Percentiles rank a stretch among this genome's conserved stretches.
Evolutionary conservation across 495 filamentous ascomycete genomes (phyloP).

Genomic region (Haplographium delicatum): DNA sequence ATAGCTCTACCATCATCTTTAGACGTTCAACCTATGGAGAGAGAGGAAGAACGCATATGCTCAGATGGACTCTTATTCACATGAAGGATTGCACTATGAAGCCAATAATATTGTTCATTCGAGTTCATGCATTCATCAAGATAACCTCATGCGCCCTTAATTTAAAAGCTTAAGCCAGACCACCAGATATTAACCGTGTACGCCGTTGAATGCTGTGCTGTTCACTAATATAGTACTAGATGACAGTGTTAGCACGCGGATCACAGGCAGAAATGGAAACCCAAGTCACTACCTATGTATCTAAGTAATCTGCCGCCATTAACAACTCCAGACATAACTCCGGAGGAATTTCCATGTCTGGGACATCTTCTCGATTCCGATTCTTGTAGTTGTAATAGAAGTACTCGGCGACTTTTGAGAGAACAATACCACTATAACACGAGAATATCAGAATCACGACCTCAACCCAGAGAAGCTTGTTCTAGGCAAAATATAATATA

Average conservation of each 20-base stretch:
- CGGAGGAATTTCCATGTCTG: constrained; percentile 81
- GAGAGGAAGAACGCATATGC: constrained; percentile 63
- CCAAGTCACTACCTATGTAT: no score
- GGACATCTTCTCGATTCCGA: constrained; percentile 66
- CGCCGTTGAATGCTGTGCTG: constrained; percentile 16
- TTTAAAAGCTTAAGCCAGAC: no score
- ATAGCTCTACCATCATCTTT: constrained; percentile 69
- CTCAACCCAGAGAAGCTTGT: not conserved
- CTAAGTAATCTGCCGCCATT: constrained; percentile 71
- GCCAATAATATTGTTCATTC: no score
- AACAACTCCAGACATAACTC: constrained; percentile 76
- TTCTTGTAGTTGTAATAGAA: constrained; percentile 85
- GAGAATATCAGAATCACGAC: not conserved
- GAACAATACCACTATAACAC: constrained; percentile 59
- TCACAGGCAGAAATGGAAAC: not conserved
- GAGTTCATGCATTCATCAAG: no score
- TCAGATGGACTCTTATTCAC: constrained; percentile 45
- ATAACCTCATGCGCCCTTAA: no score
- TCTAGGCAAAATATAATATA: not conserved
- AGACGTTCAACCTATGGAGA: constrained; percentile 64
- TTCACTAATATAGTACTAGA: no score
- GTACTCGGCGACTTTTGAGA: constrained; percentile 91
- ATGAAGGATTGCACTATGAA: not conserved
- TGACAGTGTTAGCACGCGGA: no score
- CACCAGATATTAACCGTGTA: no score